Conservation (phyloP, 306 rosid species). For the Psophocarpus tetragonolobus region DNA sequence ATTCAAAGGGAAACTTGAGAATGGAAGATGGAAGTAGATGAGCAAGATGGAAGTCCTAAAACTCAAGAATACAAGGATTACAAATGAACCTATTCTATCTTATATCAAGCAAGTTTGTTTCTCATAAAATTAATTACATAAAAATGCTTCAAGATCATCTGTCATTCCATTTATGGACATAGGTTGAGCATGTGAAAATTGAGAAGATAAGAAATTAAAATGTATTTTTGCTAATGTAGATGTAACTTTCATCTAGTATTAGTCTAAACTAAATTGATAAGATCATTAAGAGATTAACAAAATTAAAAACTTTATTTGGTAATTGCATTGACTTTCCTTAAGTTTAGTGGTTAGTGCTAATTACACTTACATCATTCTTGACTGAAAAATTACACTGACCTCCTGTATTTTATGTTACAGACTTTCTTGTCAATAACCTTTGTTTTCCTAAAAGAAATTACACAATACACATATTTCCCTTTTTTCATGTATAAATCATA, state of each 20-base stretch:
- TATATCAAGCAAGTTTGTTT: constrained; percentile 1
- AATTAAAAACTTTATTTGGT: neutral
- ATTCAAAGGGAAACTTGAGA: constrained; percentile 22
- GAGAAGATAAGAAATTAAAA: neutral
- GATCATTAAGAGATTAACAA: neutral
- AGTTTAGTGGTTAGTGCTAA: neutral
- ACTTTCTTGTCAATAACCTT: neutral
- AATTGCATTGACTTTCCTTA: neutral
- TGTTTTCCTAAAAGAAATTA: neutral
- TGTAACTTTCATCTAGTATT: neutral
- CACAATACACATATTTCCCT: neutral
- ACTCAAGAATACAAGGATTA: constrained; percentile 16
- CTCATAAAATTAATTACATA: neutral
- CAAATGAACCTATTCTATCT: neutral
- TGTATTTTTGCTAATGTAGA: neutral
- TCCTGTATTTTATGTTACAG: neutral
- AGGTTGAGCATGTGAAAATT: neutral
- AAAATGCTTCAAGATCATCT: neutral
- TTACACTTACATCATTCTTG: neutral
- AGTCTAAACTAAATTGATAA: neutral
- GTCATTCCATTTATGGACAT: neutral
- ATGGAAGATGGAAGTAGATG: too few relatives aligned
- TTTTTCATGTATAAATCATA: neutral
- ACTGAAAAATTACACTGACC: neutral
- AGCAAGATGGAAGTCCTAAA: constrained; percentile 8